A percentile compares a stretch with the other conserved stretches of the same genome.
Evolutionary conservation across 2,329 filamentous ascomycete genomes (phyloP).

Genomic region (Periconia macrospinosa): DNA sequence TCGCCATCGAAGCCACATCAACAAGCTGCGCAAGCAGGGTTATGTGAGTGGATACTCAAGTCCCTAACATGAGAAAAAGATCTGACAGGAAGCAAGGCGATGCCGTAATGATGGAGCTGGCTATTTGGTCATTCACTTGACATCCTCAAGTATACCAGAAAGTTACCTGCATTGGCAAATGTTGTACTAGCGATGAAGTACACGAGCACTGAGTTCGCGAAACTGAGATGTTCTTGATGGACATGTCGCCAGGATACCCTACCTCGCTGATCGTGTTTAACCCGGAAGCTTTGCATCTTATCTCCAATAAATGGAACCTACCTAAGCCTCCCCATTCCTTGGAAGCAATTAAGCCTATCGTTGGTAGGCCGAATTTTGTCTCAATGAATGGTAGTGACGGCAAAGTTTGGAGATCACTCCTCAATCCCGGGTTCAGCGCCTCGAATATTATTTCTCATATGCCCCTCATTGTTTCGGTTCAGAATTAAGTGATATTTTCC

Average conservation of each 20-base stretch:
- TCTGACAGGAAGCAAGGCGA: not conserved
- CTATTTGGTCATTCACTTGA: slow-evolving; percentile 9
- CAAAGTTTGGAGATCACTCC: slow-evolving; percentile 15
- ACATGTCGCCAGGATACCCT: slow-evolving; percentile 8
- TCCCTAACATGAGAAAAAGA: too few species aligned
- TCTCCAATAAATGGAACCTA: slow-evolving; percentile 6
- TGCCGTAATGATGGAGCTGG: slow-evolving; percentile 14
- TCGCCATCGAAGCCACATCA: not conserved
- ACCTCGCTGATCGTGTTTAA: slow-evolving; percentile 2
- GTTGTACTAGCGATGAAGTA: not conserved
- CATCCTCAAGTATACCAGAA: slow-evolving; percentile 1
- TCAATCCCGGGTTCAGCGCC: slow-evolving; percentile 19
- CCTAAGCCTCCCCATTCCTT: not conserved
- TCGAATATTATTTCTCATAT: slow-evolving; percentile 1
- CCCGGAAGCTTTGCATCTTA: slow-evolving; percentile 5
- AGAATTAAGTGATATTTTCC: too few species aligned
- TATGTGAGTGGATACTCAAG: slow-evolving; percentile 3
- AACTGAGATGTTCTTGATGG: slow-evolving; percentile 12
- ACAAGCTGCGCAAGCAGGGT: slow-evolving; percentile 9
- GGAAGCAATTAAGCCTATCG: too few species aligned
- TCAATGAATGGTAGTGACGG: slow-evolving; percentile 9
- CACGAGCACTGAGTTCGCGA: slow-evolving; percentile 1
- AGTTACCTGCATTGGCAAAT: slow-evolving; percentile 1
- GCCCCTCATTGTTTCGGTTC: too few species aligned
- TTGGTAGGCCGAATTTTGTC: not conserved